phyloP scores from a whole-genome alignment of 305 asterid species.

The Fraxinus ornus region DNA sequence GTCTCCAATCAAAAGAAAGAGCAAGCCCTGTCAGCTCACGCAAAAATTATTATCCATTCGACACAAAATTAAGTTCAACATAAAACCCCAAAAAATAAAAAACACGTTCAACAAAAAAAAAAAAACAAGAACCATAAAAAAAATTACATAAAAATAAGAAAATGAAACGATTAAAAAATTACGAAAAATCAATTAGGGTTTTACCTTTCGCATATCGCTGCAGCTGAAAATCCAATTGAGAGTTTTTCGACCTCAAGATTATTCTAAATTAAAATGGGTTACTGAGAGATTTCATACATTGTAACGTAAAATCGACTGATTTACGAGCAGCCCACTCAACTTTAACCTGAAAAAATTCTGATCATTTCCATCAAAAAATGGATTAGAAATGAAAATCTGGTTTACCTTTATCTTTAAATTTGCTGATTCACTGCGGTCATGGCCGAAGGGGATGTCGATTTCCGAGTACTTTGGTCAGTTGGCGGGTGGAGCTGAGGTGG shows the following conservation, averaged over 20 bases:
- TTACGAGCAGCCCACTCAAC: slow-evolving; percentile 10
- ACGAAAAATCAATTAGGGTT: slow-evolving; percentile 28
- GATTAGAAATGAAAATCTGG: slow-evolving; percentile 19
- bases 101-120: background rate
- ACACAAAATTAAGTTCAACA: background rate
- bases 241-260: slow-evolving; percentile 18
- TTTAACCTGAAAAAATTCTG: slow-evolving; percentile 19
- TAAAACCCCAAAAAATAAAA: background rate
- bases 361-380: slow-evolving; percentile 17
- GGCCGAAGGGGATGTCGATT: slow-evolving; percentile 25
- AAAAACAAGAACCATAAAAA: no score
- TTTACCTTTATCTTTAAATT: background rate
- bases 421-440: slow-evolving; percentile 14
- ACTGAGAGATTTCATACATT: slow-evolving; percentile 25
- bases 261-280: slow-evolving; percentile 20
- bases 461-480: slow-evolving; percentile 15
- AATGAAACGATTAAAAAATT: background rate
- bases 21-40: background rate
- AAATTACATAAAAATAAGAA: background rate
- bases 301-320: slow-evolving; percentile 22
- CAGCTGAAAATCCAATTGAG: slow-evolving; percentile 22
- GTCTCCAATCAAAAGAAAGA: slow-evolving; percentile 2
- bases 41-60: background rate
- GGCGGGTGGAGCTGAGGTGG: slow-evolving; percentile 35
- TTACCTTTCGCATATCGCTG: slow-evolving; percentile 40